A percentile compares a stretch with the other conserved stretches of the same genome.
phyloP scores from a whole-genome alignment of 768 basidiomycete genomes.

The Hericium erinaceus region DNA sequence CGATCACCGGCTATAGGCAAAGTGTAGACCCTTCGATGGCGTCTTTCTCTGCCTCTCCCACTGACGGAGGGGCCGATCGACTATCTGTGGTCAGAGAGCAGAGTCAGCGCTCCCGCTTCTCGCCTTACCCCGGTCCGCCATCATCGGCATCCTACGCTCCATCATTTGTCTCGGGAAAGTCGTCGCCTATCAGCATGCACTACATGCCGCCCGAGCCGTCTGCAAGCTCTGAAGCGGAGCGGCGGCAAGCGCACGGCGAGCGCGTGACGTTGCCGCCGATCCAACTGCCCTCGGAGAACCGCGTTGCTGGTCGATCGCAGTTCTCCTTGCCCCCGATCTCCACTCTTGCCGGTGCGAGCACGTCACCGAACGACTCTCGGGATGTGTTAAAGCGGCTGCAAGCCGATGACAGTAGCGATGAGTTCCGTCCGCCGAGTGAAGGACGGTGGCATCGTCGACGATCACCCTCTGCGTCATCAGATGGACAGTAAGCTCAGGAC shows the following conservation, averaged over 20 bases:
- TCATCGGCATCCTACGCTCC: constrained; percentile 17
- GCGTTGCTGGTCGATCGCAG: constrained; percentile 24
- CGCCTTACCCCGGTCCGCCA: constrained; percentile 34
- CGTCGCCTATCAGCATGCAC: constrained; percentile 27
- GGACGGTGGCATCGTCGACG: neutral
- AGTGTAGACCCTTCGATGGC: neutral
- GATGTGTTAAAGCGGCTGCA: constrained; percentile 11
- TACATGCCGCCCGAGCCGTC: constrained; percentile 20
- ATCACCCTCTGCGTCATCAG: neutral
- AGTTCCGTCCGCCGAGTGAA: neutral
- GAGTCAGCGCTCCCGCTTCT: constrained; percentile 26
- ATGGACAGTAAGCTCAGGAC: neutral
- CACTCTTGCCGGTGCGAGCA: neutral
- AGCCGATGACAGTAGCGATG: constrained; percentile 1
- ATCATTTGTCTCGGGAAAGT: constrained; percentile 17
- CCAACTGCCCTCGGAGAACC: constrained; percentile 24
- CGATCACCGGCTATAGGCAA: neutral
- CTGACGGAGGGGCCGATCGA: constrained; percentile 18
- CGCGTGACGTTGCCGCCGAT: constrained; percentile 34
- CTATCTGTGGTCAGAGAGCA: constrained; percentile 23
- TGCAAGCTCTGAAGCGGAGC: constrained; percentile 8
- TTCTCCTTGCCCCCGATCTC: constrained; percentile 64
- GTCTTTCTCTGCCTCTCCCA: constrained; percentile 8
- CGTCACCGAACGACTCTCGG: constrained; percentile 9
- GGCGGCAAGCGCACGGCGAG: constrained; percentile 20